Percentiles rank a stretch among this genome's conserved stretches.
Conservation (phyloP, 129 eudicot genomes). For the Scalesia atractyloides region DNA sequence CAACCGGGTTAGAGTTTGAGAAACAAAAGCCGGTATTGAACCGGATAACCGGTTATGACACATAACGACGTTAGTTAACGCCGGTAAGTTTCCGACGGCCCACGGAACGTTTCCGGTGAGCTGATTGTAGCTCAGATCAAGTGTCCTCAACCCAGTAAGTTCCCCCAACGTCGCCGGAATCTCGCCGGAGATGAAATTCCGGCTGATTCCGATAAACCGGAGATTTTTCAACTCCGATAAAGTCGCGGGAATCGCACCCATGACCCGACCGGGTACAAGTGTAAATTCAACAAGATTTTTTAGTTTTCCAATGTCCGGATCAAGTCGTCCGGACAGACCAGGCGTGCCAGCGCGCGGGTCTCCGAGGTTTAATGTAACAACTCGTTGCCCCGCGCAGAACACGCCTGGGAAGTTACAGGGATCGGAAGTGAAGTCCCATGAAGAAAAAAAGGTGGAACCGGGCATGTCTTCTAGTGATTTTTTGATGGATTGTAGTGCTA, state of each 20-base stretch:
- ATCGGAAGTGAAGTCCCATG: conserved; percentile 92
- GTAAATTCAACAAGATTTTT: conserved; percentile 57
- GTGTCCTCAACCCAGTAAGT: conserved; percentile 55
- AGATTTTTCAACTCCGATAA: conserved; percentile 55
- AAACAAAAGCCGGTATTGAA: conserved; percentile 48
- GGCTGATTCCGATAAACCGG: conserved; percentile 57
- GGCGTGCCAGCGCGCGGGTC: conserved; percentile 80
- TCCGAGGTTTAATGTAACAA: conserved; percentile 68
- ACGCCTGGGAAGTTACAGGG: conserved; percentile 84
- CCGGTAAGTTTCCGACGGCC: conserved; percentile 56
- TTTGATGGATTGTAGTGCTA: conserved; percentile 63
- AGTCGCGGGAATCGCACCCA: conserved; percentile 56
- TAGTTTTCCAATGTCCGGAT: conserved; percentile 67
- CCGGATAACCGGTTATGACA: conserved; percentile 64
- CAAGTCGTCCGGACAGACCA: conserved; percentile 68
- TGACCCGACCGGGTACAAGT: conserved; percentile 69
- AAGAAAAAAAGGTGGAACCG: conserved; percentile 59
- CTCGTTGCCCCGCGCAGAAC: conserved; percentile 56
- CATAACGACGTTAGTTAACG: conserved; percentile 53
- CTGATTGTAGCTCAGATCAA: conserved; percentile 81
- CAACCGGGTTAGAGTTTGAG: conserved; percentile 48
- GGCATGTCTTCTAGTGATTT: conserved; percentile 68
- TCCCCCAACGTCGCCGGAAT: conserved; percentile 56
- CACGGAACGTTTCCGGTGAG: conserved; percentile 59
- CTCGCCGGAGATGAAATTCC: conserved; percentile 68